A percentile compares a stretch with the other conserved stretches of the same genome.
Evolutionary conservation across 2,329 filamentous ascomycete species (phyloP).

Genomic region (Dothiorella sarmentorum): DNA sequence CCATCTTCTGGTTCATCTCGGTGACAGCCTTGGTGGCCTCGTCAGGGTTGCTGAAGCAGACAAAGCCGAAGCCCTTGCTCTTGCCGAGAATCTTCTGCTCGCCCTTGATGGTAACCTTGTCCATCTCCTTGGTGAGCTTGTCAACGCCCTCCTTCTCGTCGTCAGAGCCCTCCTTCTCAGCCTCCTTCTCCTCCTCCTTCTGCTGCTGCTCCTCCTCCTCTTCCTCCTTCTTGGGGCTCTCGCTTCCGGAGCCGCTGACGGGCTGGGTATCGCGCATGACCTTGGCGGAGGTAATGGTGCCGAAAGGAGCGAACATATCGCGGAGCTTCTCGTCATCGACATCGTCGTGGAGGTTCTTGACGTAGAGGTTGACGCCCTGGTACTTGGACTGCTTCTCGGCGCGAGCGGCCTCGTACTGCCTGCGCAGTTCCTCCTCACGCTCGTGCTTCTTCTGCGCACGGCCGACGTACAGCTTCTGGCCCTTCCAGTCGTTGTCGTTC

Average conservation of each 20-base stretch:
- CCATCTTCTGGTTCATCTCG: conserved; percentile 99
- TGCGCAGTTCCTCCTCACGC: conserved; percentile 97
- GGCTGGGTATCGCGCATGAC: conserved; percentile 85
- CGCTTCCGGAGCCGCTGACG: conserved; percentile 47
- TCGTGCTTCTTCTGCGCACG: conserved; percentile 99
- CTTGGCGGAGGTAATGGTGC: conserved; percentile 96
- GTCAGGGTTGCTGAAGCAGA: conserved; percentile 99
- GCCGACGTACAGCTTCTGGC: conserved; percentile 95
- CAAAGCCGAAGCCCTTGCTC: conserved; percentile 99
- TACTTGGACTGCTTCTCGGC: conserved; percentile 99
- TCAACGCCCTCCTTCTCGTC: conserved; percentile 51
- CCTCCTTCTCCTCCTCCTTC: conserved; percentile 55
- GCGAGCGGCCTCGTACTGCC: conserved; percentile 96
- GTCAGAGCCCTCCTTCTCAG: conserved; percentile 54
- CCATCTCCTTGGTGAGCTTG: conserved; percentile 45
- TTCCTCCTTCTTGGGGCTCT: conserved; percentile 45
- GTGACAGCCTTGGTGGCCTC: conserved; percentile 98
- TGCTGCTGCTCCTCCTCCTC: conserved; percentile 52
- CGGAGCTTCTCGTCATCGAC: conserved; percentile 97
- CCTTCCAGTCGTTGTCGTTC: conserved; percentile 86
- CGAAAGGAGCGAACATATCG: conserved; percentile 84
- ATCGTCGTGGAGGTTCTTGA: conserved; percentile 98
- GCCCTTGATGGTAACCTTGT: conserved; percentile 53
- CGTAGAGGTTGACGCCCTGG: conserved; percentile 98
- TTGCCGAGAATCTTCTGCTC: conserved; percentile 75